Evolutionary conservation across 1,139 yeast genomes (phyloP).

Genomic region (Hyphopichia khmerensis): DNA sequence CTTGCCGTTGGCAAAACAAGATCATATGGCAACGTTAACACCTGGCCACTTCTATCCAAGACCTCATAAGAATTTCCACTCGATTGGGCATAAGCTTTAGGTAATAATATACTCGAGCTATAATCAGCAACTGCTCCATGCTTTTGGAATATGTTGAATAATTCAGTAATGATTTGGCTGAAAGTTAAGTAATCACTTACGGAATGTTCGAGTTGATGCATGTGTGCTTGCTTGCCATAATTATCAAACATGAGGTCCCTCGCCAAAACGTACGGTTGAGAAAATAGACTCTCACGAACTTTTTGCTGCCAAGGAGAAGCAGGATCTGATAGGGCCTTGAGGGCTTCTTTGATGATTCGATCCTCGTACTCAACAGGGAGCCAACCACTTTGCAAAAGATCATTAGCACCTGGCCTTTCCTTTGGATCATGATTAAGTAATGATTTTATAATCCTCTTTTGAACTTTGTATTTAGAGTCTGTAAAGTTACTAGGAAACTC

Average conservation of each 20-base stretch:
- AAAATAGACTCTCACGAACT: conserved; percentile 80
- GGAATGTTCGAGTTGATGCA: conserved; percentile 17
- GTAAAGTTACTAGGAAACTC: conserved; percentile 69
- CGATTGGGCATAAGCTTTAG: conserved; percentile 73
- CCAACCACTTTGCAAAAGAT: conserved; percentile 73
- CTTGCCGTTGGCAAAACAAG: conserved; percentile 88
- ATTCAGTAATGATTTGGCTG: conserved; percentile 52
- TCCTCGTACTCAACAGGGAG: conserved; percentile 90
- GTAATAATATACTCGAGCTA: conserved; percentile 57
- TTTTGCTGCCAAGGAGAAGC: conserved; percentile 94
- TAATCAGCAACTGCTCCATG: conserved; percentile 88
- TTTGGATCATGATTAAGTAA: conserved; percentile 78
- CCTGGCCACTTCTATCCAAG: conserved; percentile 81
- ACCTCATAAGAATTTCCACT: conserved; percentile 70
- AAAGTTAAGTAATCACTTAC: conserved; percentile 44
- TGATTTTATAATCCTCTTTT: conserved; percentile 61
- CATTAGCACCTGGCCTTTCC: conserved; percentile 75
- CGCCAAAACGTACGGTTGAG: conserved; percentile 80
- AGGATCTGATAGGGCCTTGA: conserved; percentile 81
- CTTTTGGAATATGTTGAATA: conserved; percentile 58
- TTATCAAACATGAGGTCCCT: conserved; percentile 79
- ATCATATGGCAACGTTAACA: conserved; percentile 85
- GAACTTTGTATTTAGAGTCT: conserved; percentile 49
- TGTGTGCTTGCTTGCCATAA: conserved; percentile 19
- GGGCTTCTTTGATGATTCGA: conserved; percentile 82